Evolutionary conservation across 495 filamentous ascomycete genomes (phyloP), one percentile per base, ranked within the genome.

Genomic region (Penicillium bovifimosum): DNA sequence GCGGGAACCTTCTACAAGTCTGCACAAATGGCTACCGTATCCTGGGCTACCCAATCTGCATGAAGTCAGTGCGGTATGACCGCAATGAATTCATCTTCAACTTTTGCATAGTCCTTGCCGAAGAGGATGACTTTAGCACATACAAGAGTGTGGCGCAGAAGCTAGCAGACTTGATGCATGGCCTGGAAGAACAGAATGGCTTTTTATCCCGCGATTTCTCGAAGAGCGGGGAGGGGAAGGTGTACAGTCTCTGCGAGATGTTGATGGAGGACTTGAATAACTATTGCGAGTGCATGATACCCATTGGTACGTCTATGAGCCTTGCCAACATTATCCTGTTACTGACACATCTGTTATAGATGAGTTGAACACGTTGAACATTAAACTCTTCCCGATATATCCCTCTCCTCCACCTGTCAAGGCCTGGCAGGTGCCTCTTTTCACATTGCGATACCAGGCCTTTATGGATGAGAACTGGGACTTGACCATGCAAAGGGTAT

Each of bases 41-140:
- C 47, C 80, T 97, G 18, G 88, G 90, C 9, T 90, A 91, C 60
- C 93, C 93, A 1, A 86, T 97, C 32, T 91, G 88, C 66, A 89
- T 96, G 68, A 81, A 80, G 7, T 81, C 86, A 39, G 73, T 77
- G 24, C 78, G 78, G 39, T 92, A 98, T 65, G 79, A 86, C 48
- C 86, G 93, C 46, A 98, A 97, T 70, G 87, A 96, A 65, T 96
- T 95, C 72, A 95, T 96, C 63, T 98, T 97, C 81, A 97, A 96
- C 65, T 96, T 97, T 59, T 88, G 88, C 42, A 66, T 97, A 17
- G 89, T 98, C 13, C 74, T 98, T 35, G 80, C 83, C 41, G 86
- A 86, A 51, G 82, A 86, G 60, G 76, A 73, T 6, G 84, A 87
- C 52, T 80, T 80, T 54, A 76, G 76, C 56, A 77, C 72, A 33